Conservation (phyloP, 2,329 filamentous ascomycete species). For the Fusarium sp. region DNA sequence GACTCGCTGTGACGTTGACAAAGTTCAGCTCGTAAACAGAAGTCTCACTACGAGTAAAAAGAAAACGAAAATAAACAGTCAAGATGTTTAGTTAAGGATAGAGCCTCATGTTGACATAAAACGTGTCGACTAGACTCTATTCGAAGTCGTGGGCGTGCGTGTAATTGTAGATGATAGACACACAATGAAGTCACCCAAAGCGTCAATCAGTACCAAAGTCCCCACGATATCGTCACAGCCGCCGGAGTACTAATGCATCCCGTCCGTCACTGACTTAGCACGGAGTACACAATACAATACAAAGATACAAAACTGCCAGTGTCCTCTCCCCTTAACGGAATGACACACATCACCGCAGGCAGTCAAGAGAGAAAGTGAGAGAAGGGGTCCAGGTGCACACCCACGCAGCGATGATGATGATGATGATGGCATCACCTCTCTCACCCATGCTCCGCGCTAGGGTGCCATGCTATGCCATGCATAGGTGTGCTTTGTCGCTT, state of each 20-base stretch:
- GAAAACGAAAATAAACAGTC: not conserved
- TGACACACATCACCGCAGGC: constrained; percentile 5
- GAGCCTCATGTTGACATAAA: constrained; percentile 4
- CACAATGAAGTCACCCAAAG: constrained; percentile 25
- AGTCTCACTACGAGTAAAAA: not conserved
- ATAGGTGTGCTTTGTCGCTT: constrained; percentile 9
- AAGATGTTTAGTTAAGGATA: not conserved
- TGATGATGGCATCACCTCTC: constrained; percentile 34
- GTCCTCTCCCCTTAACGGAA: not conserved
- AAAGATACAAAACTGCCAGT: constrained; percentile 19
- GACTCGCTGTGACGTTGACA: constrained; percentile 22
- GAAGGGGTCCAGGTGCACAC: constrained; percentile 28
- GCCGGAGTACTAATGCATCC: not conserved
- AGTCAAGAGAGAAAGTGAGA: not conserved
- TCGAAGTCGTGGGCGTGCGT: constrained; percentile 16
- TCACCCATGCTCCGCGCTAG: constrained; percentile 14
- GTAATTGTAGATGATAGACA: constrained; percentile 1
- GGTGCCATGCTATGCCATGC: not conserved
- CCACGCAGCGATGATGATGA: constrained; percentile 7
- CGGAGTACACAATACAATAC: not conserved
- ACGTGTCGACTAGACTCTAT: not conserved
- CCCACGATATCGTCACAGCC: constrained; percentile 24
- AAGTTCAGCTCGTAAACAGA: not conserved
- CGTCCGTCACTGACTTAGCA: not conserved
- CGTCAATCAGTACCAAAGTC: constrained; percentile 16